A percentile compares a stretch with the other conserved stretches of the same genome.
phyloP scores from a whole-genome alignment of 225 moss, liverwort and hornwort species.

The Anthoceros angustus region DNA sequence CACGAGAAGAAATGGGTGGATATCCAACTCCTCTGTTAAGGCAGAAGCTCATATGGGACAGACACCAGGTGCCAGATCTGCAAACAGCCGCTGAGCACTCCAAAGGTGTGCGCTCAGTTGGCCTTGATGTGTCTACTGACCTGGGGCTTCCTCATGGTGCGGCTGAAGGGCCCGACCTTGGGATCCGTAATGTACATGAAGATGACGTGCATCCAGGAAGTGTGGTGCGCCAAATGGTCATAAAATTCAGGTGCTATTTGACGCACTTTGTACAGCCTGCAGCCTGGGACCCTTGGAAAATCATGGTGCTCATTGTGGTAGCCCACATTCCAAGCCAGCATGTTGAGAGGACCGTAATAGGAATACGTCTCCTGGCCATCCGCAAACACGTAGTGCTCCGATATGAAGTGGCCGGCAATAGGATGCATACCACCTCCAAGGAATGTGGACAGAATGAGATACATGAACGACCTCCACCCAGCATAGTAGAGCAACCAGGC shows the following conservation, averaged over 20 bases:
- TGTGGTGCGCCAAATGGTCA: constrained; percentile 50
- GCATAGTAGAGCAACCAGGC: constrained; percentile 31
- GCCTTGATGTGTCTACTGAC: constrained; percentile 3
- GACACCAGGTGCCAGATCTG: no score
- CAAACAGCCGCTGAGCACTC: not conserved
- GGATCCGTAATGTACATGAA: constrained; percentile 80
- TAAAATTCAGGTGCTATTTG: constrained; percentile 92
- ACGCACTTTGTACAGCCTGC: constrained; percentile 55
- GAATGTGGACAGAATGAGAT: constrained; percentile 75
- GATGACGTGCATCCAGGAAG: constrained; percentile 81
- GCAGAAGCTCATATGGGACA: no score
- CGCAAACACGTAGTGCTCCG: constrained; percentile 78
- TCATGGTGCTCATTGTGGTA: constrained; percentile 99
- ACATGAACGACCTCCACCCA: constrained; percentile 60
- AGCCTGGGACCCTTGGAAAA: constrained; percentile 87
- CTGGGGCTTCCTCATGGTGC: constrained; percentile 58
- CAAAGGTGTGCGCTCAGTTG: not conserved
- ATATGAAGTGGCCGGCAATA: constrained; percentile 85
- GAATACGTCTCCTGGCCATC: constrained; percentile 95
- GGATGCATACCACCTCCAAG: constrained; percentile 94
- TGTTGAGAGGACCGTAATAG: constrained; percentile 79
- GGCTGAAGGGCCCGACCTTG: constrained; percentile 76
- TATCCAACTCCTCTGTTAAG: no score
- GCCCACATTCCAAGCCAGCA: constrained; percentile 87
- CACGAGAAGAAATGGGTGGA: no score